Conservation (phyloP, 2,329 filamentous ascomycete genomes). For the Cladobotryum protrusum region DNA sequence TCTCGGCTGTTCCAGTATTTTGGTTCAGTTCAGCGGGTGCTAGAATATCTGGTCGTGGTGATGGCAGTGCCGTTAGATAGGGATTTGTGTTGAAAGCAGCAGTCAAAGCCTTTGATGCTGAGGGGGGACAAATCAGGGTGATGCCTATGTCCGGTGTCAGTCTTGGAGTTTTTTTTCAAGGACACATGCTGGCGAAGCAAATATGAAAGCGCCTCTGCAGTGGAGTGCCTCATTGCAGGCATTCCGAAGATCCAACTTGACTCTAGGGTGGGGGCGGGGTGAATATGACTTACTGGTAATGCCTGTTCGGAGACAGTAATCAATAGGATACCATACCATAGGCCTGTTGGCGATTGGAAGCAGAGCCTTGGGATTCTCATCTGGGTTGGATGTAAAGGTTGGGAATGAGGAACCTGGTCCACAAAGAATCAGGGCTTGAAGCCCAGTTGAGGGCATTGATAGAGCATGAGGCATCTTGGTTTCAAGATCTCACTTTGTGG, state of each 20-base stretch:
- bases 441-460: slow-evolving; percentile 65
- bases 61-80: slow-evolving; percentile 66
- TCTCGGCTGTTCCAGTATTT: slow-evolving; percentile 82
- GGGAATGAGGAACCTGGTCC: slow-evolving; percentile 76
- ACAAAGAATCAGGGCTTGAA: slow-evolving; percentile 78
- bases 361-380: slow-evolving; percentile 76
- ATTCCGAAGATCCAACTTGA: background rate
- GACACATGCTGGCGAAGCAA: background rate
- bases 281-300: slow-evolving; percentile 54
- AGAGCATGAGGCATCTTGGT: slow-evolving; percentile 66
- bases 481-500: background rate
- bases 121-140: slow-evolving; percentile 58
- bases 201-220: background rate
- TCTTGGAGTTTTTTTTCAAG: background rate
- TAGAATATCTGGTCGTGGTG: slow-evolving; percentile 67
- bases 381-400: slow-evolving; percentile 74
- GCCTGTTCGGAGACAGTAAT: slow-evolving; percentile 77
- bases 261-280: background rate
- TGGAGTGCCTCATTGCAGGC: background rate
- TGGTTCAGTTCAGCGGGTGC: slow-evolving; percentile 70
- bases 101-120: slow-evolving; percentile 59
- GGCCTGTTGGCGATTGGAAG: slow-evolving; percentile 77
- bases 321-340: slow-evolving; percentile 86
- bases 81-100: slow-evolving; percentile 70
- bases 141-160: slow-evolving; percentile 43